Evolutionary conservation across 192 early-diverging fungal genomes (phyloP), one percentile per base, ranked within the genome.

Genomic region (Coemansia sp.): DNA sequence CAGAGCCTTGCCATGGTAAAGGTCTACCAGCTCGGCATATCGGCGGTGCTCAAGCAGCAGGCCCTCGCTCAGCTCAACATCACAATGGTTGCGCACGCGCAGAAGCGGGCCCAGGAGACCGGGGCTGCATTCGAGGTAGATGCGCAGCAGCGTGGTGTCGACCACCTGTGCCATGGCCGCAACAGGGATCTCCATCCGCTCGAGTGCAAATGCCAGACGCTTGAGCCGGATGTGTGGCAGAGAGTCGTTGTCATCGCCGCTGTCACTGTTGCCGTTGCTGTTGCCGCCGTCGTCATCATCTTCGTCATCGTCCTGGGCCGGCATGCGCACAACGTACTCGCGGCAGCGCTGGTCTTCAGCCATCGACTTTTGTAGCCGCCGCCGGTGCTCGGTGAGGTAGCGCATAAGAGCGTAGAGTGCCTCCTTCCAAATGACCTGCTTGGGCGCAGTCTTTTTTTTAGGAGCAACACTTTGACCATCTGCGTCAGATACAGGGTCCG

Each of bases 21-120:
- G 78, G 52, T 95, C 94, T n/a, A 96, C 86, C 11, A 99, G 67
- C 68, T 95, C 94, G 26, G 72, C 62, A 53, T 85, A 86, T 73
- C 91, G 92, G 78, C 84, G 80, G 50, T 81, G 78, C 26, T 87
- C 81, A 25, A 86, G 64, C 55, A 99, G 74, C 14, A 97, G 72
- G 26, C 59, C 78, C 60, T 95, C 94, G 38, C 84, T 83, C 41
- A 88, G 84, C 53, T 89, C 81, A 2, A 95, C 78, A 58, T 94
- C 87, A 61, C 94, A 97, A 32, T 66, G 29, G 66, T 87, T 84
- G 57, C 95, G 96, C 0, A 97, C 89, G 20, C 94, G 81, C 38
- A 99, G 67, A n/a, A 99, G 78, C 0, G 93, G 87, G 3, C 96
- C 93, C 3, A 96, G 84, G 15, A 99, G 80, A 3, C 85, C 77